These are phyloP conservation scores for Botryobasidium botryosum DNA, from an alignment of 768 basidiomycete genomes.

Conservation along the genomic window DNA sequence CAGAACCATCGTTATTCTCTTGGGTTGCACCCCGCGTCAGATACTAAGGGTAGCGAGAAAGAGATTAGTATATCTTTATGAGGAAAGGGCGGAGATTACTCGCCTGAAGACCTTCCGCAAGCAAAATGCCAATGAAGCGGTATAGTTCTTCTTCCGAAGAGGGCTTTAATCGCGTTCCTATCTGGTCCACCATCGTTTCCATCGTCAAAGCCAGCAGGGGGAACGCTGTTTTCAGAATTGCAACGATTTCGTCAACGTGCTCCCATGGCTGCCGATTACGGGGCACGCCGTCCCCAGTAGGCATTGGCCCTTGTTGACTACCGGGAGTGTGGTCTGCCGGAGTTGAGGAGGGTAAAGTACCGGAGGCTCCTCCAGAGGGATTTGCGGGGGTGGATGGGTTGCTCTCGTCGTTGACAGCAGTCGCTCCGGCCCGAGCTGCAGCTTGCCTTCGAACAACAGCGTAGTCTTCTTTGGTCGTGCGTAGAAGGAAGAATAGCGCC, in stretches of 20 bases:
- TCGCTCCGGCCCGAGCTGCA: conserved; percentile 22
- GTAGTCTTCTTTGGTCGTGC: conserved; percentile 68
- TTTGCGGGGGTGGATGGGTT: neutral
- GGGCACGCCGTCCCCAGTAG: no score
- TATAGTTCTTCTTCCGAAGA: conserved; percentile 87
- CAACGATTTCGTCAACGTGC: conserved; percentile 81
- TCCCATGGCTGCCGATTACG: conserved; percentile 53
- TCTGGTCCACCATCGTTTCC: conserved; percentile 95
- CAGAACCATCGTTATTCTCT: conserved; percentile 21
- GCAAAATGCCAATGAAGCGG: conserved; percentile 69
- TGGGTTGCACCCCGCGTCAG: no score
- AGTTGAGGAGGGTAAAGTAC: neutral
- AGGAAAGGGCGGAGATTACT: conserved; percentile 13
- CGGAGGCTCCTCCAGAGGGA: neutral
- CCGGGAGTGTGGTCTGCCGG: neutral
- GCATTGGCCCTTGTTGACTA: no score
- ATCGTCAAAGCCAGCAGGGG: conserved; percentile 86
- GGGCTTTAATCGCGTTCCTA: conserved; percentile 75
- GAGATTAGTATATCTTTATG: neutral
- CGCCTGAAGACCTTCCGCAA: conserved; percentile 78
- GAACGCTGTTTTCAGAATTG: conserved; percentile 88
- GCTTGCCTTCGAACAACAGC: conserved; percentile 16
- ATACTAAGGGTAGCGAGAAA: neutral
- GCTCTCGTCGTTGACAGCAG: conserved; percentile 18
- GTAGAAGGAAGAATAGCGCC: conserved; percentile 90